Conservation (phyloP, 225 moss, liverwort and hornwort genomes). For the Bryoerythrophyllum caledonicum region DNA sequence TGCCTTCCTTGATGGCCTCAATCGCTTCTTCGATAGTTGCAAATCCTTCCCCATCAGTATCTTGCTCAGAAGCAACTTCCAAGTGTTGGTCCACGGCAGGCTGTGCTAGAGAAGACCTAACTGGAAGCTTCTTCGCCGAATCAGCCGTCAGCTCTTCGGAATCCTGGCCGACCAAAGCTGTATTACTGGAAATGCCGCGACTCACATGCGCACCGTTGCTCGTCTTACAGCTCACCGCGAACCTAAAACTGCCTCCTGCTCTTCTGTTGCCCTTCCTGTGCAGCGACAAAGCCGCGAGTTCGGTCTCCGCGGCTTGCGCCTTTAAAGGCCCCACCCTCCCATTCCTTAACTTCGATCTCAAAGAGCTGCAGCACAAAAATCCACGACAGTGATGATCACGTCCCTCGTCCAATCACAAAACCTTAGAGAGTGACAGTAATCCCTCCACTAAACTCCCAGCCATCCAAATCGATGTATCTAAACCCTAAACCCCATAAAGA, state of each 20-base stretch:
- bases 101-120: conserved; percentile 18
- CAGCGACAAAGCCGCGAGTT: conserved; percentile 23
- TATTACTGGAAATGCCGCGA: conserved; percentile 17
- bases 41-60: conserved; percentile 32
- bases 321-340: conserved; percentile 24
- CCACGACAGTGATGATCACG: conserved; percentile 4
- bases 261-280: not conserved
- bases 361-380: conserved; percentile 36
- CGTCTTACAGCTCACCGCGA: conserved; percentile 26
- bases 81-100: not conserved
- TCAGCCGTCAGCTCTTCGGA: conserved; percentile 23
- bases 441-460: too few species aligned
- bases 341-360: conserved; percentile 24
- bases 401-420: conserved; percentile 1
- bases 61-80: conserved; percentile 15
- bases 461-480: not conserved
- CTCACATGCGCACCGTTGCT: conserved; percentile 45
- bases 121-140: conserved; percentile 1
- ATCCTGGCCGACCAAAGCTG: conserved; percentile 34
- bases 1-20: conserved; percentile 47
- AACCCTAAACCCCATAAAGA: conserved; percentile 42
- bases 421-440: not conserved
- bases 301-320: conserved; percentile 29
- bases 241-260: conserved; percentile 17
- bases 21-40: conserved; percentile 47